Conservation (phyloP, 2,329 filamentous ascomycete genomes). For the Aciculosporium take region DNA sequence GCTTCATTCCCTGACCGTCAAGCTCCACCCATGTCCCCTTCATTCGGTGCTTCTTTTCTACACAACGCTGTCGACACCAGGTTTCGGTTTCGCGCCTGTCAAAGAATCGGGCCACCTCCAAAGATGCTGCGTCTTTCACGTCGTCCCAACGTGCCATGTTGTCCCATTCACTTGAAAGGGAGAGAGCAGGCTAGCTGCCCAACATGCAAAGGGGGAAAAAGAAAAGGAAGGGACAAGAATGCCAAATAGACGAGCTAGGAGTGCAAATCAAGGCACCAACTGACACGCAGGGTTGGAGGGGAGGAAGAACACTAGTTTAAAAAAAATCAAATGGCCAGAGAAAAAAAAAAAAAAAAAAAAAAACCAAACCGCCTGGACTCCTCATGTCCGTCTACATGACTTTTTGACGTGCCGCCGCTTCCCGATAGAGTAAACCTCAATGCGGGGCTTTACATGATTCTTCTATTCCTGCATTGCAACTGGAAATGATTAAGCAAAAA, state of each 20-base stretch:
- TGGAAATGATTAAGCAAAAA: constrained; percentile 14
- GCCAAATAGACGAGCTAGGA: constrained; percentile 6
- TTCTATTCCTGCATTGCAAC: constrained; percentile 25
- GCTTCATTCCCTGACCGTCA: constrained; percentile 1
- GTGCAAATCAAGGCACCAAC: too few relatives aligned
- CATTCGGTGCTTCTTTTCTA: neutral
- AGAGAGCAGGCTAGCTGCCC: constrained; percentile 6
- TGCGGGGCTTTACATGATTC: constrained; percentile 26
- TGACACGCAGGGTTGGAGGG: too few relatives aligned
- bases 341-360: constrained; percentile 10
- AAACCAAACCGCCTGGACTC: constrained; percentile 23
- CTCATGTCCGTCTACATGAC: constrained; percentile 28
- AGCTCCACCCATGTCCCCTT: neutral
- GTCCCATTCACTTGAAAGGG: constrained; percentile 23
- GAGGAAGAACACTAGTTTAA: neutral
- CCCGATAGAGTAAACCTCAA: constrained; percentile 11
- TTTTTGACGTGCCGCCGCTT: constrained; percentile 23
- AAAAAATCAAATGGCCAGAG: constrained; percentile 8
- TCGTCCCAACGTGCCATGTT: neutral
- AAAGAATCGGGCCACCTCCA: too few relatives aligned
- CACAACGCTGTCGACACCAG: neutral
- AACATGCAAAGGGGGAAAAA: constrained; percentile 6
- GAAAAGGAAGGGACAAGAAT: constrained; percentile 11
- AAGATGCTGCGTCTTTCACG: neutral
- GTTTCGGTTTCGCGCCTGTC: neutral